Evolutionary conservation across 2,329 filamentous ascomycete genomes (phyloP), one percentile per base, ranked within the genome.

Genomic region (Dactylellina sp.): DNA sequence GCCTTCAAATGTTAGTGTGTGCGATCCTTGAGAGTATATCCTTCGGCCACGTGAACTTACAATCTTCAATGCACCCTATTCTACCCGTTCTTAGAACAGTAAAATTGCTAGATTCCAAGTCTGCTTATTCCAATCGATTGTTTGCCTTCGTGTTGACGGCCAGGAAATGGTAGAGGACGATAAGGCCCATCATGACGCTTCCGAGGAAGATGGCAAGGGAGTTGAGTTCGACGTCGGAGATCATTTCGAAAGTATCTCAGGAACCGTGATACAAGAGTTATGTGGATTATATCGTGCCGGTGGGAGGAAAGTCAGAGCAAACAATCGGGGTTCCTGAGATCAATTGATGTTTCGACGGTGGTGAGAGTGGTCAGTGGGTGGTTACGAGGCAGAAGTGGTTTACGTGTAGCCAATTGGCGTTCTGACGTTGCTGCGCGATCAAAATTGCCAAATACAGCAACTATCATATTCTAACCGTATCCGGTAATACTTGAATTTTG

Each of bases 101-200:
- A 18, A 6, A 12, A 14, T 37, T 6, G 9, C 12, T 6, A 7
- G 18, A 46, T 20, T 39, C 5, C 44, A 35, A 11, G 4, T 12
- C 14, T 28, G 2, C 40, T 46, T 75, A 75, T 37, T 75, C 71
- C 53, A 75, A 53, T 46, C 78, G 78, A 65, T 77, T 64, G 44
- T 84, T 82, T 70, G 89, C 86, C 77, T 86, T 85, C n/a, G 92
- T 88, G 80, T 99, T 98, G 84, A 97, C 87, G 81, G 98, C 94
- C 79, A 99, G 89, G 83, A 96, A 98, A 82, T 98, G 93, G 83
- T 99, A 98, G 25, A 96, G 83, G 28, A 99, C 89, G 77, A 98
- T 97, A 75, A 99, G 86, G 47, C 97, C 85, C 91, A 98, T 94
- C 76, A 94, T 89, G 42, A 89, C 87, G 63, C 89, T 91, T 83